phyloP scores from a whole-genome alignment of 164 flowering plant species.

The Buxus sempervirens region DNA sequence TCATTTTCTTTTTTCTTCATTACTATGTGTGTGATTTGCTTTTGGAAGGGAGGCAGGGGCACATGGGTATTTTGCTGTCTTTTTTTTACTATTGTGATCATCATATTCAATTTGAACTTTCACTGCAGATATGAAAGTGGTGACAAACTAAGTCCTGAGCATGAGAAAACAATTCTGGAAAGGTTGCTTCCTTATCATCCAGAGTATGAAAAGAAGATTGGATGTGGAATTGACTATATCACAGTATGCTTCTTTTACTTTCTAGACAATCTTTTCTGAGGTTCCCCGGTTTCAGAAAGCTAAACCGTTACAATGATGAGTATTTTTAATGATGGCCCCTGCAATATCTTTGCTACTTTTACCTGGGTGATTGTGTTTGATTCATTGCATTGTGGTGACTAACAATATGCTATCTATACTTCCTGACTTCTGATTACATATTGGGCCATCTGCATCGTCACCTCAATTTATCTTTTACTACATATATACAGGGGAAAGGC shows the following conservation, averaged over 20 bases:
- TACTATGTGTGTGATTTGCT: not conserved
- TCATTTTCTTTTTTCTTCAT: not conserved
- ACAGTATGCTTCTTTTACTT: constrained; percentile 46
- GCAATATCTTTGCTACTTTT: not conserved
- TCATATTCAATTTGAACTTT: not conserved
- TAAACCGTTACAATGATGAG: not conserved
- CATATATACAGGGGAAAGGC: too few species aligned
- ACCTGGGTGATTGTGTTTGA: not conserved
- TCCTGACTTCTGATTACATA: not conserved
- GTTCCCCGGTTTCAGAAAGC: not conserved
- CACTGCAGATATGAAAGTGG: constrained; percentile 72
- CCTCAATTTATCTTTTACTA: not conserved
- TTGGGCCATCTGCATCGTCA: not conserved
- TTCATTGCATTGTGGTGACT: not conserved
- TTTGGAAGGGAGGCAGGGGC: too few species aligned
- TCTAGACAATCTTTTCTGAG: constrained; percentile 3
- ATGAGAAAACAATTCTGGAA: constrained; percentile 68
- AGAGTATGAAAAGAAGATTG: constrained; percentile 69
- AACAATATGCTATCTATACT: not conserved
- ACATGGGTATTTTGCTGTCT: not conserved
- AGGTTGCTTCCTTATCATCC: constrained; percentile 90
- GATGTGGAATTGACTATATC: constrained; percentile 80
- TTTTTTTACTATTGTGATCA: too few species aligned
- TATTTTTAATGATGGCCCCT: not conserved
- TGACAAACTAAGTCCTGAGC: constrained; percentile 61